These are phyloP conservation scores for Bipolaris victoriae DNA, from an alignment of 2,329 filamentous ascomycete genomes.

Conservation along the genomic window DNA sequence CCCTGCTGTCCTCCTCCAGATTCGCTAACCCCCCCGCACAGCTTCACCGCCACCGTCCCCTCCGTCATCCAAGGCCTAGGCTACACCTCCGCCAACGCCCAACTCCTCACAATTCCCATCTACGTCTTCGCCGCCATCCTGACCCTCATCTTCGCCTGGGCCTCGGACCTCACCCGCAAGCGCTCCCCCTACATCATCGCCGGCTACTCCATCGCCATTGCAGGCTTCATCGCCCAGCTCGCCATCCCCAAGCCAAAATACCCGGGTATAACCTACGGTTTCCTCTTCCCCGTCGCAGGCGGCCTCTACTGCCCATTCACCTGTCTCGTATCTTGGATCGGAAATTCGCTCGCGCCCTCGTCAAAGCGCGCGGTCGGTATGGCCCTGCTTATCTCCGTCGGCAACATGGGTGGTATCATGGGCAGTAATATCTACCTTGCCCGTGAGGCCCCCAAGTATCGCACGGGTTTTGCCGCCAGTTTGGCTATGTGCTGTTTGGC, in stretches of 20 bases:
- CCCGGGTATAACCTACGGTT: conserved; percentile 54
- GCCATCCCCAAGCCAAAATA: conserved; percentile 51
- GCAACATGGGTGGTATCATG: conserved; percentile 55
- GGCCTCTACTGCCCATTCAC: conserved; percentile 48
- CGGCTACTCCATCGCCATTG: conserved; percentile 57
- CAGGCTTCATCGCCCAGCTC: conserved; percentile 64
- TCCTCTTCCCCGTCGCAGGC: conserved; percentile 47
- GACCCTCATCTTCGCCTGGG: conserved; percentile 52
- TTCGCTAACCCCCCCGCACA: background rate
- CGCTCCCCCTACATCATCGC: conserved; percentile 62
- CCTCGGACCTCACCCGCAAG: conserved; percentile 59
- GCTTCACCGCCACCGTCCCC: conserved; percentile 47
- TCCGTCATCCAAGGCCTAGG: conserved; percentile 52
- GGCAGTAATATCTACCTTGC: conserved; percentile 59
- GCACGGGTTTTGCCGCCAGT: conserved; percentile 57
- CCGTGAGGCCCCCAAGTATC: conserved; percentile 57
- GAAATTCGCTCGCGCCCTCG: conserved; percentile 42
- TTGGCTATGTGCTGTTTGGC: conserved; percentile 56
- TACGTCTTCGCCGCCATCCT: conserved; percentile 53
- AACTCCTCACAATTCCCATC: conserved; percentile 52
- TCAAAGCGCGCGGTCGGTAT: conserved; percentile 54
- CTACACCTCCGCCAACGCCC: conserved; percentile 50
- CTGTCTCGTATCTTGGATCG: conserved; percentile 46
- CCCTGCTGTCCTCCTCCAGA: too few species aligned
- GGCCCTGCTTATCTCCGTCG: conserved; percentile 57